Conservation (phyloP, 495 filamentous ascomycete species). For the Aspergillus biplanus region DNA sequence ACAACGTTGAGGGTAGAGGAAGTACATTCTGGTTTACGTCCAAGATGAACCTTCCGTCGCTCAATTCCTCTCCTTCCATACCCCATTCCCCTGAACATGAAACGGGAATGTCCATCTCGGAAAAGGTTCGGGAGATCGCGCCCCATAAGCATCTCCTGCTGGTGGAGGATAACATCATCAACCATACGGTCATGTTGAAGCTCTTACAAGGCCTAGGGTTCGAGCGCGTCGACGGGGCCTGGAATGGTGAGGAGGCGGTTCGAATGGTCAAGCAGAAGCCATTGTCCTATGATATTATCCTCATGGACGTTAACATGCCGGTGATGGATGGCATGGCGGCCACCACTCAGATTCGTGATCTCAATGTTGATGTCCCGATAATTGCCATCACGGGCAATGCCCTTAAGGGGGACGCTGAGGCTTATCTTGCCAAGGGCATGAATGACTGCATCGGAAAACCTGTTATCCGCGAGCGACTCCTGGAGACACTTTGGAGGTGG, state of each 20-base stretch:
- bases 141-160: conserved; percentile 55
- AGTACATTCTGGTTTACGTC: conserved; percentile 65
- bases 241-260: conserved; percentile 62
- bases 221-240: conserved; percentile 53
- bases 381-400: conserved; percentile 69
- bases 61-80: background rate
- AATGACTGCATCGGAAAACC: conserved; percentile 66
- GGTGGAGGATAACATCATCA: conserved; percentile 65
- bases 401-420: conserved; percentile 61
- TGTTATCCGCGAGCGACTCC: conserved; percentile 50
- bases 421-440: conserved; percentile 63
- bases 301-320: conserved; percentile 75
- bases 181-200: conserved; percentile 65
- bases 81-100: background rate
- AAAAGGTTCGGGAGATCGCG: conserved; percentile 35
- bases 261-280: conserved; percentile 53
- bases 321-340: conserved; percentile 69
- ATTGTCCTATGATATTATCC: conserved; percentile 54
- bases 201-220: conserved; percentile 59
- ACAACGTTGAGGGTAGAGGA: conserved; percentile 55
- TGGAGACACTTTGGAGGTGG: conserved; percentile 43
- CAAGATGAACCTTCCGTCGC: conserved; percentile 48
- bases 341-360: conserved; percentile 61
- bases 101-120: background rate
- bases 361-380: conserved; percentile 57